Evolutionary conservation across 345 rosid species (phyloP).

Genomic region (Corchorus capsularis): DNA sequence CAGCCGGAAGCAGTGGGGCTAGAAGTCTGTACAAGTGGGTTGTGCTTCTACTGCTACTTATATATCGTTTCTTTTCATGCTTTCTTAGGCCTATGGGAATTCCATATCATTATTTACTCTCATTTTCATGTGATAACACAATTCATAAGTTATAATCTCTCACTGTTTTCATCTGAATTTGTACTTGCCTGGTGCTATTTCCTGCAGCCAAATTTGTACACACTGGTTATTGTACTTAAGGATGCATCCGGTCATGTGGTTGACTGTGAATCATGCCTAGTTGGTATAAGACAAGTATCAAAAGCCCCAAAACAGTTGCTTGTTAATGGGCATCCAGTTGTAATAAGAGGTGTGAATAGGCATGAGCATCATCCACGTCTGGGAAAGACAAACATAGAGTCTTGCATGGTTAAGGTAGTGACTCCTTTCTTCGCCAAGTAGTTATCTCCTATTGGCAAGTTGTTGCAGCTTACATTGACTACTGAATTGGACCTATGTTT

Average conservation of each 20-base stretch:
- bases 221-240: conserved; percentile 77
- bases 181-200: conserved; percentile 8
- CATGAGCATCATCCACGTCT: conserved; percentile 99
- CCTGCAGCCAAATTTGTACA: conserved; percentile 81
- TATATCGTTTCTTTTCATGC: not conserved
- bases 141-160: not conserved
- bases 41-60: not conserved
- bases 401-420: conserved; percentile 96
- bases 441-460: conserved; percentile 17
- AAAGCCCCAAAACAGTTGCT: conserved; percentile 92
- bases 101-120: not conserved
- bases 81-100: conserved; percentile 2
- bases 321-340: conserved; percentile 84
- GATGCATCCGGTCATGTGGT: conserved; percentile 71
- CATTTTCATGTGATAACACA: not conserved
- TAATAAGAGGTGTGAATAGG: conserved; percentile 94
- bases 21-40: not conserved
- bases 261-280: conserved; percentile 92
- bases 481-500: not conserved
- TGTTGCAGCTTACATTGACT: conserved; percentile 23
- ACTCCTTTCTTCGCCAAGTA: conserved; percentile 20
- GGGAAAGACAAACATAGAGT: conserved; percentile 93
- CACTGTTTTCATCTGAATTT: not conserved
- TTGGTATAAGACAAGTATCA: conserved; percentile 81
- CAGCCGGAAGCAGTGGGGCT: not conserved